Evolutionary conservation across 2,329 filamentous ascomycete genomes (phyloP), one percentile per base, ranked within the genome.

Genomic region (Hypoxylon sp.): DNA sequence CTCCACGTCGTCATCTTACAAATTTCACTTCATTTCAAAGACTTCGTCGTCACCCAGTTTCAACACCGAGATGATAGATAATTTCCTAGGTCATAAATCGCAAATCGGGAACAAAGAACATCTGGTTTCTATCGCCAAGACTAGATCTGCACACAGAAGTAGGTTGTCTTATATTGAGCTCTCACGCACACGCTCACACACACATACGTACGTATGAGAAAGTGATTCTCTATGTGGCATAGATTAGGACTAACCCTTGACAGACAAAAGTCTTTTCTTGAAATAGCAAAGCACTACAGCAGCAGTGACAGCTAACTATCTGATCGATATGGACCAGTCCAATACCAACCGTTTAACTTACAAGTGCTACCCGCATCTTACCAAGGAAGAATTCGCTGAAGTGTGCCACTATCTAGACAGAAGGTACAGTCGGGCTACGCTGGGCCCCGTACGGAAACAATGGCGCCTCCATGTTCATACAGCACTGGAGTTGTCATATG

Each of bases 371-470:
- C 90, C 90, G 5, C 86, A 85, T 63, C 82, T 93, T 27, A 85
- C 79, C 9, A 73, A 79, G 9, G 83, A 87, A 41, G 90, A 92
- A 74, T 93, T 93, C 69, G 78, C 85, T 56, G 84, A 88, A 73
- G 86, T 84, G 58, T 92, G 90, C 76, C 86, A 90, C 71, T 81
- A 85, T 58, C 81, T 90, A 21, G 88, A 90, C 67, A 81, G 83
- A 37, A 82, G 77, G 66, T 90, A 90, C 76, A 82, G 85, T 61
- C 85, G 82, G 74, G 87, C 85, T 57, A 87, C 80, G 32, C 80
- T 89, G 2, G 89, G 87, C 2, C 81, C 82, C 5, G 72, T 85
- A 37, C 83, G 87, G 60, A 80, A 78, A 66, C 80, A 81, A 62
- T 89, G 87, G 84, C 86, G 84, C 72, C 79, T 90, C 61, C 79